Evolutionary conservation across 2,329 filamentous ascomycete species (phyloP).

Genomic region (Colletotrichum sp.): DNA sequence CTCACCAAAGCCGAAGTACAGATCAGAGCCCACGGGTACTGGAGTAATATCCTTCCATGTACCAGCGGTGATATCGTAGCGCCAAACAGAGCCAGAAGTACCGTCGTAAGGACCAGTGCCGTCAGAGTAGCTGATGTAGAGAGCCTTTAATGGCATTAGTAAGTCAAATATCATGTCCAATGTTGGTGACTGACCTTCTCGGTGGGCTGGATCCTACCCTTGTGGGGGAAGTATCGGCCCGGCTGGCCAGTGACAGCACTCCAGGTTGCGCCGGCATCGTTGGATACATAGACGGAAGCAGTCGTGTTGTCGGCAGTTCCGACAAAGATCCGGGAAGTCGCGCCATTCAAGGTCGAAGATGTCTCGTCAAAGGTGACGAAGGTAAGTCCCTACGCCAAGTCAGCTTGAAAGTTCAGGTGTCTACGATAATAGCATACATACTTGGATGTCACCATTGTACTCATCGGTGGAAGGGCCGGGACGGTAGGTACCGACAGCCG

Average conservation of each 20-base stretch:
- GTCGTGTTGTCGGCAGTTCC: slow-evolving; percentile 58
- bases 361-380: slow-evolving; percentile 63
- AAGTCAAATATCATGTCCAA: slow-evolving; percentile 45
- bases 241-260: slow-evolving; percentile 53
- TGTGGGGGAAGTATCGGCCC: slow-evolving; percentile 57
- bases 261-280: slow-evolving; percentile 60
- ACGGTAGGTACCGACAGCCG: slow-evolving; percentile 55
- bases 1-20: slow-evolving; percentile 58
- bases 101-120: slow-evolving; percentile 64
- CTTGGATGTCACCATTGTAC: slow-evolving; percentile 48
- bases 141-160: slow-evolving; percentile 37
- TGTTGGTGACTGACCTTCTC: slow-evolving; percentile 59
- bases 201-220: slow-evolving; percentile 52
- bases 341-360: slow-evolving; percentile 46
- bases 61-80: slow-evolving; percentile 53
- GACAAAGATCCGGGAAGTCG: slow-evolving; percentile 62
- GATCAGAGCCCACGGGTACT: slow-evolving; percentile 43
- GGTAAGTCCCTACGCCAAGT: slow-evolving; percentile 50
- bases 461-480: slow-evolving; percentile 46
- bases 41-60: slow-evolving; percentile 64
- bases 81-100: slow-evolving; percentile 55
- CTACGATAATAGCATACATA: not conserved
- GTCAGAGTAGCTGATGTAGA: slow-evolving; percentile 62
- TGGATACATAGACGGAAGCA: slow-evolving; percentile 58
- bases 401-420: slow-evolving; percentile 2